These are phyloP conservation scores for Nicotiana benthamiana DNA, from an alignment of 257 asterid genomes.

Conservation along the genomic window DNA sequence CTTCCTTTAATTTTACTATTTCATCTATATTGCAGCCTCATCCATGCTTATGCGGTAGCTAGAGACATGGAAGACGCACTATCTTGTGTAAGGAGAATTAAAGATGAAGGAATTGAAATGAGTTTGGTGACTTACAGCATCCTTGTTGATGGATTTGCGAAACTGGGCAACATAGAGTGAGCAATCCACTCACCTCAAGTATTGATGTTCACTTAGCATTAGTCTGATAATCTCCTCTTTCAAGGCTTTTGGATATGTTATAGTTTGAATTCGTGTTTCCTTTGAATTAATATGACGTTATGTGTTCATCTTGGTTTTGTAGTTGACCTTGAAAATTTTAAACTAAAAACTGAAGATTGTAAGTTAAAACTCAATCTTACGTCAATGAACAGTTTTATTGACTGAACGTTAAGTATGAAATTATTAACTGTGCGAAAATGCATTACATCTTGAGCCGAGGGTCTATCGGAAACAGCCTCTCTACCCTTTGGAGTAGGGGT, in stretches of 20 bases:
- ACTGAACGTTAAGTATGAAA: background rate
- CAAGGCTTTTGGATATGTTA: background rate
- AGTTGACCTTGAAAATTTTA: background rate
- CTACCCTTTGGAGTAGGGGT: no score
- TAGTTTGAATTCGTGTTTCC: background rate
- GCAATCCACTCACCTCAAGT: slow-evolving; percentile 15
- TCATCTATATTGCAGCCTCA: slow-evolving; percentile 54
- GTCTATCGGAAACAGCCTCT: no score
- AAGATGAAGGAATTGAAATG: slow-evolving; percentile 77
- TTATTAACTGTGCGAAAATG: background rate
- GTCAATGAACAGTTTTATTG: background rate
- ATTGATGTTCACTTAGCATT: background rate
- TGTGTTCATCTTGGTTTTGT: background rate
- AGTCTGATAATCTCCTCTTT: background rate
- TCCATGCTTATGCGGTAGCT: slow-evolving; percentile 92
- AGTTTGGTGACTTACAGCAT: slow-evolving; percentile 91
- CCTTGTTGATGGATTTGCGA: slow-evolving; percentile 85
- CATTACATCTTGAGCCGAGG: background rate
- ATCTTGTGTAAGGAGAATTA: slow-evolving; percentile 83
- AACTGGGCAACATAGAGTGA: slow-evolving; percentile 61
- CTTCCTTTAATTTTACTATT: background rate
- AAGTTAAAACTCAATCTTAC: background rate
- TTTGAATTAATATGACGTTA: background rate
- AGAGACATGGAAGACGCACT: slow-evolving; percentile 99
- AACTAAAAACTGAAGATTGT: background rate